Conservation (phyloP, 441 rosid genomes). For the Rhodomyrtus psidioides region DNA sequence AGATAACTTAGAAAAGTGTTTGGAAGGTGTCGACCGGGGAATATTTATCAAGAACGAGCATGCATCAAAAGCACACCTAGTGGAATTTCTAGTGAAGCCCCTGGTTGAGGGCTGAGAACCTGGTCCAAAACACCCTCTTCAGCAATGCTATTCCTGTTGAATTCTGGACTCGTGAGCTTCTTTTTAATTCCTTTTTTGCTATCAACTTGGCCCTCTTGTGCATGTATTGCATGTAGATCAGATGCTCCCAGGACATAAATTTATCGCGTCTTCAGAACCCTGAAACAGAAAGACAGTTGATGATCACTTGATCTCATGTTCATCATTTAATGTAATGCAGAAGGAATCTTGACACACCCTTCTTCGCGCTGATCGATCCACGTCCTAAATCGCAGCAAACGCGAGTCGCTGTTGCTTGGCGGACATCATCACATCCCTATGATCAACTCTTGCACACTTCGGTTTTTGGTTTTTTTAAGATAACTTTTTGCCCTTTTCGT, state of each 20-base stretch:
- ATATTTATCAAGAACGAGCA: background rate
- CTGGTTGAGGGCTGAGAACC: background rate
- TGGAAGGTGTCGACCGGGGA: background rate
- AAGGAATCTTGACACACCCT: background rate
- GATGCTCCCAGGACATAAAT: background rate
- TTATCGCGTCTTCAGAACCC: background rate
- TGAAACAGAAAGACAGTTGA: background rate
- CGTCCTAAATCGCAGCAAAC: background rate
- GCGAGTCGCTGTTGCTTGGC: background rate
- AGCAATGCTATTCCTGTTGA: background rate
- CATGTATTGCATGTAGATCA: background rate
- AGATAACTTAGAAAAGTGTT: background rate
- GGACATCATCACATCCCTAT: background rate
- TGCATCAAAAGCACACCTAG: background rate
- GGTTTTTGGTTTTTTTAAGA: background rate
- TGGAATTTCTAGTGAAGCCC: background rate
- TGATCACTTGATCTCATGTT: background rate
- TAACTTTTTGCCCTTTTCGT: background rate
- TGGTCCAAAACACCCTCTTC: background rate
- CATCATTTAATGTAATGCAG: background rate
- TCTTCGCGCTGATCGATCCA: background rate
- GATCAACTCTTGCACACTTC: background rate
- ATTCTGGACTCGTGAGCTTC: background rate
- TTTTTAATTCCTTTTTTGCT: background rate
- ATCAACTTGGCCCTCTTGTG: background rate